Evolutionary conservation across 805 yeast genomes (phyloP), one percentile per base, ranked within the genome.

Genomic region (Metschnikowia lochheadii): DNA sequence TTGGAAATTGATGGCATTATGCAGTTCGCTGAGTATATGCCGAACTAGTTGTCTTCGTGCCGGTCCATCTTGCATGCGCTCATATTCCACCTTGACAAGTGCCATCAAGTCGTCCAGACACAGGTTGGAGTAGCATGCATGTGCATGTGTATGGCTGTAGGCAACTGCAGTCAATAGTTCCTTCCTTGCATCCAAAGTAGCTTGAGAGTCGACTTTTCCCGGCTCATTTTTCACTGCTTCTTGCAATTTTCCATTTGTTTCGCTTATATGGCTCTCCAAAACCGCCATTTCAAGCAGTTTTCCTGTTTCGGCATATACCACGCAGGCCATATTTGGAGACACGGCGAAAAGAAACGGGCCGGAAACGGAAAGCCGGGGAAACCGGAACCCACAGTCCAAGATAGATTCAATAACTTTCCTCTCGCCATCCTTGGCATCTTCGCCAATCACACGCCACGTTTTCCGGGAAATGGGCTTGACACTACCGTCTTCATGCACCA

Each of bases 1-100:
- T 32, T 83, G 81, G 59, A 89, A 83, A 59, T 82, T 85, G 53
- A 89, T 77, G 0, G 94, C 83, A n/a, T 83, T 68, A 61, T 89
- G 95, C 2, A 84, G 75, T 62, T 89, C 96, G 49, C 79, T 72
- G 15, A 85, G 63, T 2, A 85, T 66, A 1, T 78, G 67, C 7
- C 64, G 58, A 65, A 70, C 36, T 74, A 73, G 57, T 67, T 61
- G 50, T 62, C 62, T 11, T 14, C 43, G 45, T 2, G 52, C 29
- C 2, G 59, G 60, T 7, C 58, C 46, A 14, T 56, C 59, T 15
- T 51, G 52, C 21, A 46, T 39, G 8, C 51, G 50, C 14, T 60
- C 64, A 11, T 48, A 44, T 23, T 51, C 49, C 1, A 63, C 56
- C 58, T 81, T 81, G 14, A 83, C 73, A 2, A 85, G 69, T 1